Conservation (phyloP, 2,329 filamentous ascomycete genomes). For the Alternaria alternata region DNA sequence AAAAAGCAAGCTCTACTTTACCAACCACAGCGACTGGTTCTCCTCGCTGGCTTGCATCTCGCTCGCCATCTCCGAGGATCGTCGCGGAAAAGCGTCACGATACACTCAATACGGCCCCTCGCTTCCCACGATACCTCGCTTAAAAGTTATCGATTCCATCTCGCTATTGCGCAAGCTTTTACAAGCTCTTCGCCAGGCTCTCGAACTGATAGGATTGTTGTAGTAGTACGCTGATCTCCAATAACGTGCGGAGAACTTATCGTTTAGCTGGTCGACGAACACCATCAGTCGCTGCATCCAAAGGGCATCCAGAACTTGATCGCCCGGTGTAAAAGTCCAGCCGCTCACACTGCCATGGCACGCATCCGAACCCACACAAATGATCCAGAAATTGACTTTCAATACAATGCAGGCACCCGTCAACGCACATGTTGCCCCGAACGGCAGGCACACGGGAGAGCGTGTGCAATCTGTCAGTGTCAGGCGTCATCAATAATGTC, state of each 20-base stretch:
- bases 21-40: conserved; percentile 5
- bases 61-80: conserved; percentile 7
- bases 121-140: neutral
- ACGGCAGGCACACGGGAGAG: conserved; percentile 2
- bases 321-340: neutral
- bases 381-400: conserved; percentile 1
- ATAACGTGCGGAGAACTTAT: neutral
- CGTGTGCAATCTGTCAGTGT: conserved; percentile 9
- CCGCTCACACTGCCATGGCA: neutral
- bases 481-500: conserved; percentile 17
- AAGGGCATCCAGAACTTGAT: neutral
- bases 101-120: neutral
- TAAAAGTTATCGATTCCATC: neutral
- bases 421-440: conserved; percentile 1
- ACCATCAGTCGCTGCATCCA: neutral
- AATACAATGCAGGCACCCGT: conserved; percentile 17
- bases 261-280: conserved; percentile 3
- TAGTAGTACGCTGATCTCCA: conserved; percentile 6
- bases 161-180: neutral
- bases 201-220: neutral
- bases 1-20: conserved; percentile 5
- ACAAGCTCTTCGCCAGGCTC: neutral
- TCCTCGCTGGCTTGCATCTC: neutral
- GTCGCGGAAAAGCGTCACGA: conserved; percentile 5
- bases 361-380: conserved; percentile 2